These are phyloP conservation scores for Sodiomyces alkalinus DNA, from an alignment of 2,329 filamentous ascomycete species.

Conservation along the genomic window DNA sequence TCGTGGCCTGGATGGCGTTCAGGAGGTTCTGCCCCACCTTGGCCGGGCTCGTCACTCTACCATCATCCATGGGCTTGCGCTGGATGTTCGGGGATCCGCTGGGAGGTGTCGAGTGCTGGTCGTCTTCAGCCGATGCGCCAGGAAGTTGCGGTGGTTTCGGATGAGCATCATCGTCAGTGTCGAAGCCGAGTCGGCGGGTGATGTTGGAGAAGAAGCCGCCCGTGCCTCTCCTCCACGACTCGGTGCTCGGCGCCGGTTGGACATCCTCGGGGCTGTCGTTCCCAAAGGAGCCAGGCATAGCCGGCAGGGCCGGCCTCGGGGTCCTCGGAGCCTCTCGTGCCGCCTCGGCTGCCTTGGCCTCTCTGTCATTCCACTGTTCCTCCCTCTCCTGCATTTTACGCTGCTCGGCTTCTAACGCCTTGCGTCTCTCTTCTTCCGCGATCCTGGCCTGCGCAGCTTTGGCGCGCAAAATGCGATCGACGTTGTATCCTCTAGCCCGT, in stretches of 20 bases:
- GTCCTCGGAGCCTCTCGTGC: constrained; percentile 23
- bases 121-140: constrained; percentile 13
- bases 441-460: constrained; percentile 80
- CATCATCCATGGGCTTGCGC: constrained; percentile 22
- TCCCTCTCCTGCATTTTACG: constrained; percentile 45
- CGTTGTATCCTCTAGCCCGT: constrained; percentile 83
- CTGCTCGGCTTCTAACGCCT: constrained; percentile 58
- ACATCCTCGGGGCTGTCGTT: constrained; percentile 44
- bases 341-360: constrained; percentile 24
- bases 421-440: constrained; percentile 67
- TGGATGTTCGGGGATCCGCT: background rate
- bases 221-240: constrained; percentile 26
- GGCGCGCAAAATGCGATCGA: constrained; percentile 78
- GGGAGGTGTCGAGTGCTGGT: constrained; percentile 2
- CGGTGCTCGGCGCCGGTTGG: constrained; percentile 14
- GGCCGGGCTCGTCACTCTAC: constrained; percentile 43
- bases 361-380: constrained; percentile 26
- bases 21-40: constrained; percentile 55
- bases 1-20: constrained; percentile 64
- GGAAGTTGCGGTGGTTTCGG: constrained; percentile 30
- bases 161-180: constrained; percentile 27
- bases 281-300: constrained; percentile 62
- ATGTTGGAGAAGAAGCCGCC: constrained; percentile 55
- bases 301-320: constrained; percentile 23
- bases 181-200: constrained; percentile 52